phyloP scores from a whole-genome alignment of 148 eudicot genomes.

The Chenopodium suecicum region DNA sequence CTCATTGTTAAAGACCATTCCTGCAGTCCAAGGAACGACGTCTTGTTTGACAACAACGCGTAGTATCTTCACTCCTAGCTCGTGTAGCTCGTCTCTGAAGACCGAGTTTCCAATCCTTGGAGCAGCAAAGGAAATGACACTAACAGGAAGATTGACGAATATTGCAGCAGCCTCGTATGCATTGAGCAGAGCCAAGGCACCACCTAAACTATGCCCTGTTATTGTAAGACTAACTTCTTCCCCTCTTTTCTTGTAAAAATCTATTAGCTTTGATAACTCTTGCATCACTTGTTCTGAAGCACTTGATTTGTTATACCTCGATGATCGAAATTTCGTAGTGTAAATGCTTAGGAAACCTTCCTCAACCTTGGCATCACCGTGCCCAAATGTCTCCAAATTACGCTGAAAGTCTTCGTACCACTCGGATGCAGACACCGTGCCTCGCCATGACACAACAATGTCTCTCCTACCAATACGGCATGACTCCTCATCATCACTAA shows the following conservation, averaged over 20 bases:
- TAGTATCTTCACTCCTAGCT: slow-evolving; percentile 55
- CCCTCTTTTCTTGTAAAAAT: slow-evolving; percentile 36
- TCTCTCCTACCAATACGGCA: slow-evolving; percentile 60
- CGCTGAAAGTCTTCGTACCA: slow-evolving; percentile 74
- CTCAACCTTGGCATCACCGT: slow-evolving; percentile 60
- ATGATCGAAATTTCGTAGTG: slow-evolving; percentile 38
- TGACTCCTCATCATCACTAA: slow-evolving; percentile 55
- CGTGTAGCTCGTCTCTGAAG: slow-evolving; percentile 56
- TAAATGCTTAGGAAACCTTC: slow-evolving; percentile 70
- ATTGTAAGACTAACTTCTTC: slow-evolving; percentile 72
- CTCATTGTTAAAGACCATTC: slow-evolving; percentile 54
- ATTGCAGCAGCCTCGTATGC: slow-evolving; percentile 62
- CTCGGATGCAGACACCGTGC: slow-evolving; percentile 66
- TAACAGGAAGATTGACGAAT: slow-evolving; percentile 45
- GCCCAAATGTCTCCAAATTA: slow-evolving; percentile 50
- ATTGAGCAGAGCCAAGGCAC: slow-evolving; percentile 58
- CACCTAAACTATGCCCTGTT: slow-evolving; percentile 89
- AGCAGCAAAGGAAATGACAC: slow-evolving; percentile 66
- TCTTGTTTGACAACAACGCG: slow-evolving; percentile 63
- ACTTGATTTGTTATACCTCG: slow-evolving; percentile 62
- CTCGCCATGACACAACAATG: slow-evolving; percentile 69
- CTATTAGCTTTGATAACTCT: slow-evolving; percentile 44
- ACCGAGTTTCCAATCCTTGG: slow-evolving; percentile 77
- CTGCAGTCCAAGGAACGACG: slow-evolving; percentile 65
- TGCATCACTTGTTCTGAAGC: slow-evolving; percentile 66